These are phyloP conservation scores for Allium sativum DNA, from an alignment of 106 monocot genomes.

Conservation along the genomic window DNA sequence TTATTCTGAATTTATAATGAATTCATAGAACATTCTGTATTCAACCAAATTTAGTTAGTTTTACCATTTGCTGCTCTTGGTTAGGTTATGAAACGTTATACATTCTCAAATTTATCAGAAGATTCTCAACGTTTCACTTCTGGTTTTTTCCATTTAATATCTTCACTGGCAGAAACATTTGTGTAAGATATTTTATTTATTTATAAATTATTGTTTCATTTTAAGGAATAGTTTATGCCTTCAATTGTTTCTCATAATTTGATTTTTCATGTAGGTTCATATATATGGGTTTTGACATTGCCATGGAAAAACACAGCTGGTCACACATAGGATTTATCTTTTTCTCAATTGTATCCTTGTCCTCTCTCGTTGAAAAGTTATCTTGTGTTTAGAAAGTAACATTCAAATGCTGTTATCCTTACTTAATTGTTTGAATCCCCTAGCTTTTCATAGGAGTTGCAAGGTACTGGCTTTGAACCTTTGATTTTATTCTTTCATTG, in stretches of 20 bases:
- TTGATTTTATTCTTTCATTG: background rate
- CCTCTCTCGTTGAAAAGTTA: background rate
- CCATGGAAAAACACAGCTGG: constrained; percentile 99
- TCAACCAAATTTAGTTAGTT: background rate
- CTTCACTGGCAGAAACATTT: constrained; percentile 97
- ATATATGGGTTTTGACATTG: constrained; percentile 99
- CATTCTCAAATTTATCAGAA: constrained; percentile 87
- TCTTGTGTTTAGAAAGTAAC: background rate
- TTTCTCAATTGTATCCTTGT: constrained; percentile 97
- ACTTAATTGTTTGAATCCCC: constrained; percentile 12
- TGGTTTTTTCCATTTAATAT: constrained; percentile 91
- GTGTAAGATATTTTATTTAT: constrained; percentile 63
- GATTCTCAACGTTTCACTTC: constrained; percentile 78
- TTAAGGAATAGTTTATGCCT: too few relatives aligned
- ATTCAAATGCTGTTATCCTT: constrained; percentile 24
- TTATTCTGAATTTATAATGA: background rate
- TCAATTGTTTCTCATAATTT: background rate
- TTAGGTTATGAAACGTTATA: constrained; percentile 97
- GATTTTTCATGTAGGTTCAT: constrained; percentile 57
- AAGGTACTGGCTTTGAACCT: constrained; percentile 30
- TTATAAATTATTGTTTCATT: too few relatives aligned
- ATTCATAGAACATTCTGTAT: background rate
- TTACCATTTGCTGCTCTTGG: background rate
- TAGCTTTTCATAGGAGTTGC: constrained; percentile 94
- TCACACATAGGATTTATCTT: constrained; percentile 96